Evolutionary conservation across 768 basidiomycete genomes (phyloP).

Genomic region (Suillus plorans): DNA sequence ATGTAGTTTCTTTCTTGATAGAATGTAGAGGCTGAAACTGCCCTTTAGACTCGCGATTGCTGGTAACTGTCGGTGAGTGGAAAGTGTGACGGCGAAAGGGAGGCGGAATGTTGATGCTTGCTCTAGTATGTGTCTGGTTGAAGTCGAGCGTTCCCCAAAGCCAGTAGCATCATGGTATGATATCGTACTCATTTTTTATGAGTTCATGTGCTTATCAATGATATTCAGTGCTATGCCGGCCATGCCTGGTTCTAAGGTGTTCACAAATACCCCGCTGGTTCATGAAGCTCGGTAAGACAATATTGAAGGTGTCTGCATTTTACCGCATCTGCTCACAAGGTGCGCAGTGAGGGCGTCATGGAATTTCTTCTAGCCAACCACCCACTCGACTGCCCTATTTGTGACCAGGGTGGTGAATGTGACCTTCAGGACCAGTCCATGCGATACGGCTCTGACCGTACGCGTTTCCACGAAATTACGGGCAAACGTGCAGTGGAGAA

Average conservation of each 20-base stretch:
- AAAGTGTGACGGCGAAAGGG: background rate
- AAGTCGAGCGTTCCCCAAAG: constrained; percentile 94
- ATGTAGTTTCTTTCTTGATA: background rate
- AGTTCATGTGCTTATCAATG: background rate
- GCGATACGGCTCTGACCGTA: constrained; percentile 97
- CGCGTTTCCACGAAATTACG: constrained; percentile 96
- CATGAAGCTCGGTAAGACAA: constrained; percentile 73
- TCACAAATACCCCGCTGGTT: constrained; percentile 88
- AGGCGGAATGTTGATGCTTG: constrained; percentile 9
- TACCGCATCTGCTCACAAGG: constrained; percentile 11
- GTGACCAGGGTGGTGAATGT: constrained; percentile 98
- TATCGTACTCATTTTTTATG: background rate
- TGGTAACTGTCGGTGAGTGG: constrained; percentile 88
- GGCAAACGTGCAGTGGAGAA: constrained; percentile 98
- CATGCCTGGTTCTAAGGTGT: constrained; percentile 91
- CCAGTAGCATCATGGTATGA: constrained; percentile 89
- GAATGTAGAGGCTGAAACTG: background rate
- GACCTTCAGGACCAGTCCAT: constrained; percentile 99
- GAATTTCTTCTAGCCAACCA: constrained; percentile 98
- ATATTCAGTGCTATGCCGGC: constrained; percentile 88
- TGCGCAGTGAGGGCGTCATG: constrained; percentile 91
- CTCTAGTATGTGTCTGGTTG: constrained; percentile 93
- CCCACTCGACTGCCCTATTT: constrained; percentile 97
- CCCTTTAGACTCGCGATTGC: constrained; percentile 82
- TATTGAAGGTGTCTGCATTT: background rate